Base-by-base conservation (phyloP, 495 filamentous ascomycete species). In the Beverwykella pulmonaria region DNA sequence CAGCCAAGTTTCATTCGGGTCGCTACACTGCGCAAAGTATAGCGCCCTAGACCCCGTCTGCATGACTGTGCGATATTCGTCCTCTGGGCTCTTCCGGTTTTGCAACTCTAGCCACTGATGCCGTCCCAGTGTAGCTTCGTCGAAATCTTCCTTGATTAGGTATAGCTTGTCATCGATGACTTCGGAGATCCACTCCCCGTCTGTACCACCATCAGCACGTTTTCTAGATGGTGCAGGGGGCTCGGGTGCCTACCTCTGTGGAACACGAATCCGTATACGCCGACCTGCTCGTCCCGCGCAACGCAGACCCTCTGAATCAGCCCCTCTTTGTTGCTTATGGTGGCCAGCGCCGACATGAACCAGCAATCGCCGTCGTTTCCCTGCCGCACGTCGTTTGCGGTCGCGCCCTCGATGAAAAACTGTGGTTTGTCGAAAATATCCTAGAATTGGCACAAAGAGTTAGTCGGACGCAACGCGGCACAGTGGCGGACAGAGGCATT, bases 261-360 rank as follows among this genome's bases (percentile, higher is more conserved):
- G 75, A 98, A 97, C 10, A 97, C 92, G 73, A 97, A 97, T 0
- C 93, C 93, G 71, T 98, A 97, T 19, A 96, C 92, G 5, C 93
- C 93, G 27, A 96, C 86, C 49, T 83, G 79, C 73, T 93, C 87
- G 73, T 97, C 85, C 17, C 84, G 80, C 20, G 85, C 87, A n/a
- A 97, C 91, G 72, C 93, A 98, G 14, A 97, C 82, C 52, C 82
- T 85, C 71, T 92, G 86, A 58, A 97, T 90, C 64, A 97, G 77
- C 0, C 85, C 87, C 32, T 85, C 79, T 77, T 93, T 92, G 73
- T 92, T 93, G 41, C 86, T 88, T 63, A 97, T 82, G 0, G 91
- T 93, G 65, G 87, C 91, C 50, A 98, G 75, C 10, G 92, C 93
- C 25, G 92, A 89, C 81, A 97, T 84, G 57, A 97, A 82, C 92